Evolutionary conservation across 352 stramenopile genomes (phyloP).

Genomic region (Halophytophthora batemanensis): DNA sequence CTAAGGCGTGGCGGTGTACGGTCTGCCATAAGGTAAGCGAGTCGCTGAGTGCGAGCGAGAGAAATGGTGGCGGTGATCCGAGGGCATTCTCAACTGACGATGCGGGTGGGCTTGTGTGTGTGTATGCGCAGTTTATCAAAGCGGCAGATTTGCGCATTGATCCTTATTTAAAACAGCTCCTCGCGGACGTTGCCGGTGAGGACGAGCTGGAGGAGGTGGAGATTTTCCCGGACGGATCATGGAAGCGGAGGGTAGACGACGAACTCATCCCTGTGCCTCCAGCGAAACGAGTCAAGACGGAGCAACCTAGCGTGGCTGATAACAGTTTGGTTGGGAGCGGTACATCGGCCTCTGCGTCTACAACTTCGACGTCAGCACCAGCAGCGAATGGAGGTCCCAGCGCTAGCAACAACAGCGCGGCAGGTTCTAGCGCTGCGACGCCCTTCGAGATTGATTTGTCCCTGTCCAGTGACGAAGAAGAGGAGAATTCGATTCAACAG

Average conservation of each 20-base stretch:
- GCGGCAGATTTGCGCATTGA: conserved; percentile 85
- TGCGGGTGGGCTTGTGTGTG: conserved; percentile 4
- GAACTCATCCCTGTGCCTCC: conserved; percentile 34
- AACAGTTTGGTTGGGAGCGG: conserved; percentile 6
- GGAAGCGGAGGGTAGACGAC: conserved; percentile 59
- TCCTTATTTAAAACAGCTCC: conserved; percentile 88
- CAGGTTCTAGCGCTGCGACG: conserved; percentile 24
- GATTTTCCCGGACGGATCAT: conserved; percentile 84
- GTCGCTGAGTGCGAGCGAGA: background rate
- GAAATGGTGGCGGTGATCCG: background rate
- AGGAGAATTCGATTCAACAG: conserved; percentile 22
- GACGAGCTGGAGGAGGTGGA: conserved; percentile 90
- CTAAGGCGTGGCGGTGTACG: conserved; percentile 88
- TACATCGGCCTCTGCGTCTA: conserved; percentile 2
- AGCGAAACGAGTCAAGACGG: conserved; percentile 59
- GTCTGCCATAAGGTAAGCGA: conserved; percentile 85
- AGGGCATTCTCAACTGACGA: conserved; percentile 1
- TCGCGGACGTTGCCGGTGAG: conserved; percentile 73
- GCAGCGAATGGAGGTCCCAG: conserved; percentile 1
- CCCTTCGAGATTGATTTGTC: conserved; percentile 75
- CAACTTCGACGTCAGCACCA: conserved; percentile 5
- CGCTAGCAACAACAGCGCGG: conserved; percentile 1
- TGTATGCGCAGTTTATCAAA: conserved; percentile 75
- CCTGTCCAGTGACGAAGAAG: conserved; percentile 68
- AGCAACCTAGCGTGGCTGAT: conserved; percentile 20